Percentiles rank a stretch among this genome's conserved stretches.
These are phyloP conservation scores for Boechera stricta DNA, from an alignment of 345 rosid genomes.

Conservation along the genomic window DNA sequence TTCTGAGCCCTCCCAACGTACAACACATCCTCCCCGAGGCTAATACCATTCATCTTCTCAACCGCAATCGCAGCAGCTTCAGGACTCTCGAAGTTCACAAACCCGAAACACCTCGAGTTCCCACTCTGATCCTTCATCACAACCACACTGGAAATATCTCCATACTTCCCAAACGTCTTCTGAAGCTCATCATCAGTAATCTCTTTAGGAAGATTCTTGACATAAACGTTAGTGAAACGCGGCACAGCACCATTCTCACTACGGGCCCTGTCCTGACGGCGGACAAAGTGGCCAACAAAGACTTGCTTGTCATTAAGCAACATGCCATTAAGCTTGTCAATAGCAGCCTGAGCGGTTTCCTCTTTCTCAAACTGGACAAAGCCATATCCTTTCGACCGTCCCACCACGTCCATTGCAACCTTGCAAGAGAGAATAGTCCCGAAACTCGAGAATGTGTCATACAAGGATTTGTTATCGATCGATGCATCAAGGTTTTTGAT, in stretches of 20 bases:
- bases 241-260: conserved; percentile 40
- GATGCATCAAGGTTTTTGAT: conserved; percentile 71
- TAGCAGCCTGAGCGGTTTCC: conserved; percentile 63
- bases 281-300: conserved; percentile 61
- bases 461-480: conserved; percentile 63
- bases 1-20: conserved; percentile 80
- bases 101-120: conserved; percentile 73
- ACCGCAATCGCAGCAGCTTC: conserved; percentile 62
- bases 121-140: conserved; percentile 67
- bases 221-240: conserved; percentile 65
- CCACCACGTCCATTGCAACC: conserved; percentile 57
- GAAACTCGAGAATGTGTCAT: conserved; percentile 59
- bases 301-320: conserved; percentile 68
- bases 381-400: conserved; percentile 64
- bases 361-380: conserved; percentile 74
- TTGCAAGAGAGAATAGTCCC: conserved; percentile 74
- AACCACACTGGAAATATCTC: conserved; percentile 65
- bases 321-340: conserved; percentile 65
- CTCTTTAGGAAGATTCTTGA: conserved; percentile 68
- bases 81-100: conserved; percentile 70
- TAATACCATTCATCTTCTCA: conserved; percentile 65
- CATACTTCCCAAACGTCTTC: conserved; percentile 59
- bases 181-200: conserved; percentile 61
- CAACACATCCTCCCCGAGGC: conserved; percentile 58
- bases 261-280: conserved; percentile 56